Percentiles rank a stretch among this genome's conserved stretches.
Evolutionary conservation across 2,329 filamentous ascomycete genomes (phyloP).

Genomic region (Bipolaris sorokiniana): DNA sequence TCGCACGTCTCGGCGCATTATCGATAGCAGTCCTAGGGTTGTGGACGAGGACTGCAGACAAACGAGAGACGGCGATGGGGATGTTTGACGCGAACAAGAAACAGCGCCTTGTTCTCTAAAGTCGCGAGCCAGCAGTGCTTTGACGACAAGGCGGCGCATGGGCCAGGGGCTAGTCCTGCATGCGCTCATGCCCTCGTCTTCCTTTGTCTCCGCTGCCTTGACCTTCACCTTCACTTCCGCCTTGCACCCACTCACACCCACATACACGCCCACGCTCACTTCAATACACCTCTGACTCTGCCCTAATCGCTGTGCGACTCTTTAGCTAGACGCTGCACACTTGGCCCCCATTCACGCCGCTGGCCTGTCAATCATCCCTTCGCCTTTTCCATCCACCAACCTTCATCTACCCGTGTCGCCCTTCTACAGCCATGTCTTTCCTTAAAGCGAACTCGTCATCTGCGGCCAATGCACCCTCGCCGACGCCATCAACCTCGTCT

Average conservation of each 20-base stretch:
- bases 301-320: constrained; percentile 34
- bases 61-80: constrained; percentile 30
- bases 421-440: constrained; percentile 40
- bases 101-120: constrained; percentile 8
- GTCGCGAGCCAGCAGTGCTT: constrained; percentile 33
- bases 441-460: constrained; percentile 39
- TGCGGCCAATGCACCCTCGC: constrained; percentile 63
- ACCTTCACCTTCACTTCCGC: constrained; percentile 2
- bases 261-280: constrained; percentile 5
- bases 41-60: constrained; percentile 25
- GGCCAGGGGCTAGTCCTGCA: constrained; percentile 19
- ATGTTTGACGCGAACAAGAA: constrained; percentile 26
- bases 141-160: constrained; percentile 22
- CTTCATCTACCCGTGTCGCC: not conserved
- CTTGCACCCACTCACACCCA: not conserved
- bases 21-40: not conserved
- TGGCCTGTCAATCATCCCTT: not conserved
- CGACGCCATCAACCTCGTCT: constrained; percentile 58
- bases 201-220: constrained; percentile 9
- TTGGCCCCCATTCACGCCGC: not conserved
- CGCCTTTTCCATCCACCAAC: not conserved
- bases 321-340: constrained; percentile 44
- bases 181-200: constrained; percentile 24
- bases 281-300: not conserved
- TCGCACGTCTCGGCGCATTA: constrained; percentile 32